Conservation (phyloP, 2,329 filamentous ascomycete species). For the Alternaria brassicicola region DNA sequence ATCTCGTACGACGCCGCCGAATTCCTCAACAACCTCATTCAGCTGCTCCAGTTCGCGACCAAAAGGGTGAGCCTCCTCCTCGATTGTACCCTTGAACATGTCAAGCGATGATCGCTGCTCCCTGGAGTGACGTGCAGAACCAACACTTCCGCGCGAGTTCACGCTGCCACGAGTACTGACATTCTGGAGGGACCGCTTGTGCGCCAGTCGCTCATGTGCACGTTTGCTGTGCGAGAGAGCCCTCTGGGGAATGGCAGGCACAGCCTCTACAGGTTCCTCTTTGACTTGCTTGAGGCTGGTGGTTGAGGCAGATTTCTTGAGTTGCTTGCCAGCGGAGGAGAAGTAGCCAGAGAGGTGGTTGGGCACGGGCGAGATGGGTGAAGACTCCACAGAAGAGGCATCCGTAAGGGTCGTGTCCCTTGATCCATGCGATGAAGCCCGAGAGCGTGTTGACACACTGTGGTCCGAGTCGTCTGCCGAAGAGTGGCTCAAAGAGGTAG, state of each 20-base stretch:
- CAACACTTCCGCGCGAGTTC: constrained; percentile 52
- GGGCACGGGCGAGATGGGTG: constrained; percentile 58
- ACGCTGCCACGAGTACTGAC: constrained; percentile 31
- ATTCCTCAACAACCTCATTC: constrained; percentile 91
- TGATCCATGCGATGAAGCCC: constrained; percentile 55
- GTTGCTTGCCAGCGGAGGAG: constrained; percentile 57
- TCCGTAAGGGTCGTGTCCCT: constrained; percentile 71
- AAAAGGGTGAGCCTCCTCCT: constrained; percentile 71
- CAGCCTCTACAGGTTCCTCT: constrained; percentile 46
- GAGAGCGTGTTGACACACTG: constrained; percentile 56
- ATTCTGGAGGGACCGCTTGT: constrained; percentile 65
- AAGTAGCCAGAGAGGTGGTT: constrained; percentile 65
- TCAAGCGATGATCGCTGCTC: constrained; percentile 59
- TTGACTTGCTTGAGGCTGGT: constrained; percentile 37
- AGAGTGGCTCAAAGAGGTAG: constrained; percentile 63
- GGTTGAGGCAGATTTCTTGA: constrained; percentile 50
- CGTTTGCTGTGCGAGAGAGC: constrained; percentile 89
- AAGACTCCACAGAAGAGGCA: constrained; percentile 59
- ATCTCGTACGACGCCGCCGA: constrained; percentile 64
- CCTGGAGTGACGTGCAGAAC: constrained; percentile 61
- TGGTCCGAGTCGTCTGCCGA: constrained; percentile 75
- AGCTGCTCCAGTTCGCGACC: constrained; percentile 89
- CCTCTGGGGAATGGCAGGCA: constrained; percentile 75
- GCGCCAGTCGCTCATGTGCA: constrained; percentile 76
- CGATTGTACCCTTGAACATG: constrained; percentile 48